Conservation (phyloP, 2,329 filamentous ascomycete genomes). For the Penicillium sp. region DNA sequence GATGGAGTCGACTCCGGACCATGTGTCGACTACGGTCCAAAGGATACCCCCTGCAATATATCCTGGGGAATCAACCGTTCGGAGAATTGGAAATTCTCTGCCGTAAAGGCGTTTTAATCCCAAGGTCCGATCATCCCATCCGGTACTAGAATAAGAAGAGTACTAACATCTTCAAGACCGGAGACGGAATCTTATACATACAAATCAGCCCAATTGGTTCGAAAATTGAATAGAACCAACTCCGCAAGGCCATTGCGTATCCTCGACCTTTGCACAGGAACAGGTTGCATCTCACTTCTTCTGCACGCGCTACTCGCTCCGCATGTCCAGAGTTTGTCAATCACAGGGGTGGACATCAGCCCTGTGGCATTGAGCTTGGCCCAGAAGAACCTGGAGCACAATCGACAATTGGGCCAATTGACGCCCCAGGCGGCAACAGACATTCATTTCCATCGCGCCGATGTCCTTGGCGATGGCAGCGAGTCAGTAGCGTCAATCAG, state of each 20-base stretch:
- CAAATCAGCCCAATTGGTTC: slow-evolving; percentile 54
- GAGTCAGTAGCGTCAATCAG: slow-evolving; percentile 11
- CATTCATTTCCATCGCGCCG: slow-evolving; percentile 51
- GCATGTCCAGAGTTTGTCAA: slow-evolving; percentile 45
- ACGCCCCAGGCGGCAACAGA: slow-evolving; percentile 29
- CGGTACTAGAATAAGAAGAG: neutral
- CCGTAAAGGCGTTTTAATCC: slow-evolving; percentile 77
- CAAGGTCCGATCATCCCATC: slow-evolving; percentile 52
- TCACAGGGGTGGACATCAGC: slow-evolving; percentile 77
- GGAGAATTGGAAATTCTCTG: slow-evolving; percentile 79
- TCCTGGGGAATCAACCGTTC: slow-evolving; percentile 86
- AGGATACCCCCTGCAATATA: slow-evolving; percentile 85
- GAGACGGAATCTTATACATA: slow-evolving; percentile 72
- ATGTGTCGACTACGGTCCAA: slow-evolving; percentile 48
- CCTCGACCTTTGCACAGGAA: slow-evolving; percentile 86
- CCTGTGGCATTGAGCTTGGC: slow-evolving; percentile 65
- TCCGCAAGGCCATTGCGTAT: slow-evolving; percentile 54
- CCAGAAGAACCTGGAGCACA: slow-evolving; percentile 61
- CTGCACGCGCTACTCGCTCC: slow-evolving; percentile 63
- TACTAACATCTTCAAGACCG: slow-evolving; percentile 40
- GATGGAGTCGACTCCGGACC: slow-evolving; percentile 35
- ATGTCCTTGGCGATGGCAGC: slow-evolving; percentile 36
- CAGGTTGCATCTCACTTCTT: slow-evolving; percentile 83
- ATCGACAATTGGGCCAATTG: slow-evolving; percentile 39
- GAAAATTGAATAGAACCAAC: slow-evolving; percentile 9